Evolutionary conservation across 345 rosid species (phyloP), one percentile per base, ranked within the genome.

Genomic region (Firmiana major): DNA sequence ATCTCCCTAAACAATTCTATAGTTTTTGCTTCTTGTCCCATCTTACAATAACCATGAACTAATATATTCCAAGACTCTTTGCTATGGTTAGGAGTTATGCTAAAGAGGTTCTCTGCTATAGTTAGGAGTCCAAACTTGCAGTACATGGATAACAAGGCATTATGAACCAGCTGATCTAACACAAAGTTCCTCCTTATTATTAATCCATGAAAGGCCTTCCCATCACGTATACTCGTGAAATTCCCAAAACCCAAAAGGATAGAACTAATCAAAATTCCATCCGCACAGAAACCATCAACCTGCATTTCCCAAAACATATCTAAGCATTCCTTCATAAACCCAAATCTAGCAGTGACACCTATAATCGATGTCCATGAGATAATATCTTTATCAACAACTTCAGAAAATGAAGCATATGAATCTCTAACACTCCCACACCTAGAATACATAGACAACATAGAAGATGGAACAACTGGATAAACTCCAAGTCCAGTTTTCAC

Each of bases 361-460:
- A 91, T 91, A 59, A 90, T 75, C 13, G 94, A 90, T 59, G 93
- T 92, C 97, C 93, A 90, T 13, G 93, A 83, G 74, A 87, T 81
- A 79, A 90, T 74, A 83, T 92, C 93, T 81, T 75, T 85, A 59
- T 85, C 79, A 2, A 75, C 85, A 75, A 87, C 79, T 78, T 90
- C 87, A 67, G 75, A 79, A 78, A 90, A 90, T 15, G 89, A 86
- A 43, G 71, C 75, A 86, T 34, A 78, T 43, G 92, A 84, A 62
- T 86, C 93, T 26, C n/a, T 34, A 62, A 79, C 70, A 79, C 26
- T 78, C 76, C 87, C 94, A 75, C 79, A 87, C 79, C 81, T 90
- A 3, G 90, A 80, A 84, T 90, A 88, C 84, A 90, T 80, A 0
- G 85, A 85, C 80, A 92, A 83, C 71, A 82, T 46, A 10, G 87